These are phyloP conservation scores for Stagonosporopsis rhizophila DNA, from an alignment of 2,329 filamentous ascomycete genomes.

Conservation along the genomic window DNA sequence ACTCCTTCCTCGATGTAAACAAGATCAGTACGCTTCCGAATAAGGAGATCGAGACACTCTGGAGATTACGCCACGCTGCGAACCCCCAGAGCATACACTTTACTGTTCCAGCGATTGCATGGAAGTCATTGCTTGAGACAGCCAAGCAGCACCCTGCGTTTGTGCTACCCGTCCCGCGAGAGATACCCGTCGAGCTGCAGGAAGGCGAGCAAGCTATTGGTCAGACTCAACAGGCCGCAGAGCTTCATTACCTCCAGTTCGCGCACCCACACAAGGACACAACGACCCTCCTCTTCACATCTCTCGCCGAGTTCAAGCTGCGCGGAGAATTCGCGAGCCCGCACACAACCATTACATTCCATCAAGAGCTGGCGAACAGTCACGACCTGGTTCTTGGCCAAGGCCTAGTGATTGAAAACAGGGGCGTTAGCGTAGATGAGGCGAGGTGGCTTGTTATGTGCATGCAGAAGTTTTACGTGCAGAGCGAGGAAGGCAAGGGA, in stretches of 20 bases:
- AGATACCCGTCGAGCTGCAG: constrained; percentile 41
- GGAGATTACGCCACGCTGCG: constrained; percentile 84
- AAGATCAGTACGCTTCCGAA: constrained; percentile 76
- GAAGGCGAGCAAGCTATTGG: constrained; percentile 12
- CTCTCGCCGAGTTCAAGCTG: constrained; percentile 90
- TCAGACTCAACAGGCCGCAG: constrained; percentile 67
- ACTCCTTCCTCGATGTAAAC: constrained; percentile 76
- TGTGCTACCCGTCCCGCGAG: constrained; percentile 82
- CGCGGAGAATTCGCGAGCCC: constrained; percentile 88
- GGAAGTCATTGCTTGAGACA: constrained; percentile 71
- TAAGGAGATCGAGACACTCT: constrained; percentile 85
- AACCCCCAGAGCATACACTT: constrained; percentile 83
- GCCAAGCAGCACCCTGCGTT: constrained; percentile 85
- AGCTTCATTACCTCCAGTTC: constrained; percentile 98
- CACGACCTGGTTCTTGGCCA: constrained; percentile 87
- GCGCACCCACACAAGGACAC: constrained; percentile 76
- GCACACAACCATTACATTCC: constrained; percentile 93
- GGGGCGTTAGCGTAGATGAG: constrained; percentile 79
- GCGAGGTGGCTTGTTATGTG: constrained; percentile 92
- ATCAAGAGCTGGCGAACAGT: constrained; percentile 76
- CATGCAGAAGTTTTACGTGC: constrained; percentile 88
- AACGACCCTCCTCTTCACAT: constrained; percentile 81
- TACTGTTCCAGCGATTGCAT: constrained; percentile 76
- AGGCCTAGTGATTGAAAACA: constrained; percentile 76
- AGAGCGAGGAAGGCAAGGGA: constrained; percentile 62